Evolutionary conservation across 2,329 filamentous ascomycete genomes (phyloP), one percentile per base, ranked within the genome.

Genomic region (Fusarium ambrosium): DNA sequence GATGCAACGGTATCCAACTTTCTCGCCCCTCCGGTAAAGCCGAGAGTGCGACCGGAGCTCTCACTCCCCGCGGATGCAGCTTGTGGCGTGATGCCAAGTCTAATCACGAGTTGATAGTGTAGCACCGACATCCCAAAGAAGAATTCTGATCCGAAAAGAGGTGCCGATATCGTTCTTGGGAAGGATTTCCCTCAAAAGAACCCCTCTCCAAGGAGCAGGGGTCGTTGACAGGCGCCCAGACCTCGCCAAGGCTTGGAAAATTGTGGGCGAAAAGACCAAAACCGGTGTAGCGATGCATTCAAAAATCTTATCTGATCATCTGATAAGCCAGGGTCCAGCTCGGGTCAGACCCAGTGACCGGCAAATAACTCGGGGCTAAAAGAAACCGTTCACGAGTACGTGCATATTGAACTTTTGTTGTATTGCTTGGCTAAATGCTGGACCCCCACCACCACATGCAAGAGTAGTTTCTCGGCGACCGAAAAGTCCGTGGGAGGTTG

Each of bases 241-340:
- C 32, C 55, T 18, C n/a, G 27, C 53, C 41, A 32, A 45, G 20
- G 14, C 48, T 53, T 53, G 48, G 48, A 53, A 53, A 34, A 39
- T 32, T 39, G 61, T 58, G 41, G 45, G 13, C 34, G 29, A 7
- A 11, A 22, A 24, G 24, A 1, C 70, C 70, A 71, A 73, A 71
- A 14, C 11, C 7, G 48, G 16, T 34, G n/a, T 71, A 53, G 4
- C 32, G 61, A 67, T 73, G 70, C 66, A 76, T 73, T 53, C 45
- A 66, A 74, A 68, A 69, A 53, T 32, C 70, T 78, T 78, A 78
- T 78, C 76, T 75, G 76, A 78, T 78, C 72, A 78, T 78, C 76
- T 78, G 76, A 78, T 77, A 77, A 77, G 34, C 63, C 27, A 51
- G 62, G 62, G 4, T 7, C 3, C 4, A 20, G 7, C 7, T 64